Evolutionary conservation across 768 basidiomycete genomes (phyloP), one percentile per base, ranked within the genome.

Genomic region (Aureoboletus auriporus): DNA sequence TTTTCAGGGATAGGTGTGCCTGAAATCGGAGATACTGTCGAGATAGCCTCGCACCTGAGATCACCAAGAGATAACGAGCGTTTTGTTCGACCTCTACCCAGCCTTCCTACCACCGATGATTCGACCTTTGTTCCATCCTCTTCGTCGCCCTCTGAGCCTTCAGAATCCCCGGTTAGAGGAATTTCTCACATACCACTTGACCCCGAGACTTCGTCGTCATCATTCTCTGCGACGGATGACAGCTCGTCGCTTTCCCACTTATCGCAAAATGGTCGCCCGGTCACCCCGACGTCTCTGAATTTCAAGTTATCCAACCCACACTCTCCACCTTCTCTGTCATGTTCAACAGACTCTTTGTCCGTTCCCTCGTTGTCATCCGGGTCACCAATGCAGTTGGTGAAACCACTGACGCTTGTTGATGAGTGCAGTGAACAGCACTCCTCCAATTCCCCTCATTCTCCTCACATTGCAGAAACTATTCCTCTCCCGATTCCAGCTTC

Each of bases 341-440:
- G 79, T 6, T 82, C 80, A 5, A 73, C 76, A 0, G 84, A 85
- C 51, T 86, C 84, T 1, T 59, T 85, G 42, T 74, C 73, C 9
- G 77, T 81, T 11, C 77, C 76, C 3, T 73, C 77, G 3, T 70
- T 73, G 6, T 76, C 79, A 8, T 82, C 83, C 12, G 76, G 50
- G 4, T 67, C 66, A 31, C 66, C 67, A 5, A 50, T 63, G 16
- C 55, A 54, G 23, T 47, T 59, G 47, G 42, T 67, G 28, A 77
- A 74, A 49, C 56, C 75, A 53, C 60, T 79, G 27, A 66, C 66
- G 5, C 58, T 72, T 12, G 52, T 60, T 42, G 65, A 67, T 50
- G 69, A 69, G 16, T 57, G 50, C 42, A 49, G 29, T 44, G 66
- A 65, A 42, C 56, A 57, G 40, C 55, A 50, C 41, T 46, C 65